Base-by-base conservation (phyloP, 192 early-diverging fungal species). In the Coemansia sp. region DNA sequence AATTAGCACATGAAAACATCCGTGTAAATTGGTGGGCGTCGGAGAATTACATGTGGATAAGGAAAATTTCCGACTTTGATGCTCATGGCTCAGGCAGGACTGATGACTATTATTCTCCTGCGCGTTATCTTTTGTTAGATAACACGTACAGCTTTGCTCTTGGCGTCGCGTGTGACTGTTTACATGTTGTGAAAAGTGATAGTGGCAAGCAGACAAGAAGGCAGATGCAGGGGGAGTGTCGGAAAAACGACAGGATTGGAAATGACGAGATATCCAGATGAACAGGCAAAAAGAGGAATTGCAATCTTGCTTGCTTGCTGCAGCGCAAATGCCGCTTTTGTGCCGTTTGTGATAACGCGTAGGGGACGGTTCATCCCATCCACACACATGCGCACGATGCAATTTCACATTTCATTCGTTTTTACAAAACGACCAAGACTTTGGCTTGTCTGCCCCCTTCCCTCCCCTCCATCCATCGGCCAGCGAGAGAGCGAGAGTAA, bases 371-470 rank as follows among this genome's bases (percentile, higher is more conserved):
- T 47, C 22, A 47, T 53, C 50, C 50, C 50, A 30, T 30, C 50
- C 50, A 53, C 50, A 53, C 27, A 33, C 25, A 53, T 30, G 50
- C 15, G 27, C 50, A 53, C 50, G 44, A 47, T 47, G 44, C 8
- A 47, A 23, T 47, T 47, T 47, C 44, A 23, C 3, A 47, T 5
- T 23, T 20, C n/a, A 23, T 47, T 47, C 5, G 20, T 2, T 25
- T 36, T 36, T 36, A 5, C 34, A 5, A 47, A 47, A 23, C 22
- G 22, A 13, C 22, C 20, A 47, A 22, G 44, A 47, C 22, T 47
- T 47, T 47, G 44, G 38, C 38, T 41, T 41, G 10, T 34, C n/a
- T n/a, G n/a, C 41, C 41, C 41, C 17, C 41, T n/a, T 15, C 14
- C 17, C 9, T 2, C 44, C 22, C 41, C 5, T 42, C 19, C 19